Conservation (phyloP, 805 yeast genomes). For the Hanseniaspora taiwanica region DNA sequence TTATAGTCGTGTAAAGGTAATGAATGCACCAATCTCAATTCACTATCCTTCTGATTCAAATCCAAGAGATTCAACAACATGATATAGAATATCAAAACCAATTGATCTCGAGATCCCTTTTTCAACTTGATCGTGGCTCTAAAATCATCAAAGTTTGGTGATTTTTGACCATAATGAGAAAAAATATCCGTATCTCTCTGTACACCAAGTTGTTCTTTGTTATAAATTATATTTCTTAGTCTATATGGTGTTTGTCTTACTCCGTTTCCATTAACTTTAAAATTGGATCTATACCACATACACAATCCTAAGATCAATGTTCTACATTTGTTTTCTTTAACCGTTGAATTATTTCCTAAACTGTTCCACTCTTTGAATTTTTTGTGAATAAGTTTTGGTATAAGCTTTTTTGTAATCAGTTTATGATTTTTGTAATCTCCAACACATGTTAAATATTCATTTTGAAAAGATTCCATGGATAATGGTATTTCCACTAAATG, state of each 20-base stretch:
- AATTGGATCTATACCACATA: constrained; percentile 16
- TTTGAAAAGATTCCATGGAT: constrained; percentile 7
- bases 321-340: constrained; percentile 2
- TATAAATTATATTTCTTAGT: constrained; percentile 5
- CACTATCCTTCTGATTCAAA: background rate
- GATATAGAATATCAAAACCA: constrained; percentile 13
- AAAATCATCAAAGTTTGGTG: constrained; percentile 5
- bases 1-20: constrained; percentile 13
- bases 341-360: background rate
- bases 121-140: constrained; percentile 13
- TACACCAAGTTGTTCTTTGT: background rate
- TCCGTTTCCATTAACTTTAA: constrained; percentile 16
- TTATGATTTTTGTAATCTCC: constrained; percentile 9
- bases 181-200: background rate
- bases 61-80: constrained; percentile 11
- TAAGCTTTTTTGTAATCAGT: constrained; percentile 7
- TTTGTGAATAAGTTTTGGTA: constrained; percentile 15
- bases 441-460: constrained; percentile 10
- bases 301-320: constrained; percentile 15
- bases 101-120: constrained; percentile 13
- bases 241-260: constrained; percentile 15
- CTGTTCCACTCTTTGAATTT: constrained; percentile 10
- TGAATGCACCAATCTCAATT: constrained; percentile 12
- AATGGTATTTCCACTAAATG: constrained; percentile 14
- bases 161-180: background rate